Evolutionary conservation across 495 filamentous ascomycete species (phyloP).

Genomic region (Penicillium pancosmium): DNA sequence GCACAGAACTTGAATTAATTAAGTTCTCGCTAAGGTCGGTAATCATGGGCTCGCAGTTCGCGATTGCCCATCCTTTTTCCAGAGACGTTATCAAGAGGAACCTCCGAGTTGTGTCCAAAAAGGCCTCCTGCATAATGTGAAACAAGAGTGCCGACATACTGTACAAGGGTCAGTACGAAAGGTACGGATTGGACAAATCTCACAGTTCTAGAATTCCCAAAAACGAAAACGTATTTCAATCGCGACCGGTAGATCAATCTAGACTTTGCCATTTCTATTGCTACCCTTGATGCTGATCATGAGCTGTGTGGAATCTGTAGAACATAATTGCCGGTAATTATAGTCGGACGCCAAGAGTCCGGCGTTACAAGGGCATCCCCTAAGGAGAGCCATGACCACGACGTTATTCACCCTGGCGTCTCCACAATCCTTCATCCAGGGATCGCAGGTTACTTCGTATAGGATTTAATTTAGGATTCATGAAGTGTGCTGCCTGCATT

Average conservation of each 20-base stretch:
- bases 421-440: slow-evolving; percentile 4
- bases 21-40: too few relatives aligned
- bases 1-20: too few relatives aligned
- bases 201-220: background rate
- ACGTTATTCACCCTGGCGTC: slow-evolving; percentile 5
- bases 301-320: background rate
- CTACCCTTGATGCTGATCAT: background rate
- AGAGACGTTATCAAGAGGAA: too few relatives aligned
- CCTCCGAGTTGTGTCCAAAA: too few relatives aligned
- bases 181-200: background rate
- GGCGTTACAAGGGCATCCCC: background rate
- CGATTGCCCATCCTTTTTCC: too few relatives aligned
- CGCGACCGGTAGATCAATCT: background rate
- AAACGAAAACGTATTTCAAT: background rate
- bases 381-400: background rate
- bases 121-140: too few relatives aligned
- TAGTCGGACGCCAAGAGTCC: background rate
- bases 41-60: too few relatives aligned
- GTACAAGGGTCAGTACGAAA: too few relatives aligned
- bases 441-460: background rate
- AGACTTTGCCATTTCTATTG: background rate
- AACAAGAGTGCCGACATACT: too few relatives aligned
- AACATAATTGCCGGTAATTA: background rate
- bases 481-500: background rate
- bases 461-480: background rate